Evolutionary conservation across 2,329 filamentous ascomycete species (phyloP), one percentile per base, ranked within the genome.

Genomic region (Beauveria sp.): DNA sequence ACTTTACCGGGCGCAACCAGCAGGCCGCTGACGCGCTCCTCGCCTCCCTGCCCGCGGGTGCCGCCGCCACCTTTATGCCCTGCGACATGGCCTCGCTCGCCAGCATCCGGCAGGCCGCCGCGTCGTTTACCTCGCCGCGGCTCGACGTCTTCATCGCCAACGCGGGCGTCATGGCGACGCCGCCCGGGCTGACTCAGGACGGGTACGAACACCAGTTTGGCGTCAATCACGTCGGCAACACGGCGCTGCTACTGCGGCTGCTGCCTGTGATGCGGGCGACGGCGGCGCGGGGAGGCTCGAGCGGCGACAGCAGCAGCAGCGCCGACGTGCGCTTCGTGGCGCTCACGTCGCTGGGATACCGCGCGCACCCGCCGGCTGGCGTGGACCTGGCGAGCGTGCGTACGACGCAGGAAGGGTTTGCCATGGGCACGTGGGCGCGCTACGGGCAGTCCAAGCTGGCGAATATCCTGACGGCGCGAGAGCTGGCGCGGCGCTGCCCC

Each of bases 381-480:
- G 67, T 74, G 45, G 62, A 68, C 1, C 71, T 75, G 34, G 67
- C 68, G 1, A 66, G 64, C 10, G 65, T 75, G 57, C 64, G 65
- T 7, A 69, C 67, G 0, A 67, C 65, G 45, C 65, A 66, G 28
- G 53, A 65, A 18, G 64, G 76, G 26, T 63, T 64, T 20, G 31
- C 45, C 0, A 62, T 68, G 5, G 75, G 73, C 40, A 74, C 76
- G 4, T 79, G 76, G 73, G 68, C 71, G 3, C 77, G 79, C 1
- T 84, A 83, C 65, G 77, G 73, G 9, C 76, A 78, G n/a, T 79
- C 76, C 63, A 83, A 83, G 66, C 73, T 79, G 0, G 80, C 79
- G 2, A 81, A 79, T 58, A 74, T 81, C 31, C 67, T 80, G 5
- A 77, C 78, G 52, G 77, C 78, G 3, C 67, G 73, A 0, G 77